Base-by-base conservation (phyloP, 306 rosid genomes). In the Purshia tridentata region DNA sequence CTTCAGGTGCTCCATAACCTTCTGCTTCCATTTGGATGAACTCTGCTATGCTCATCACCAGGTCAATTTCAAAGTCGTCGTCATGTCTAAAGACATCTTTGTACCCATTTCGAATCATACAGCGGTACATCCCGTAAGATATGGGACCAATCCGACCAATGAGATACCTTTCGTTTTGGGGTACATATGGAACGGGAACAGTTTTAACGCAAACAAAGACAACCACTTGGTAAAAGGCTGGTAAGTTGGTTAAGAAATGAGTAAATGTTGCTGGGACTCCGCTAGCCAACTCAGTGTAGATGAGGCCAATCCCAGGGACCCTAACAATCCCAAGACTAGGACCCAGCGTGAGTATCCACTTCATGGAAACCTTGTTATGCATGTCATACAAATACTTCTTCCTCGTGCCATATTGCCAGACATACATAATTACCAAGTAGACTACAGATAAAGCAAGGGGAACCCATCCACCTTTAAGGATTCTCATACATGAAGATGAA, bases 11-110 rank as follows among this genome's bases (percentile, higher is more conserved):
- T 67, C 84, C 86, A 59, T 73, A 84, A 71, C 98, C 94, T 76
- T 90, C 98, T 15, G 98, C 88, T 81, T 92, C 98, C 87, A 92
- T 76, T 80, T 92, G 98, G 81, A 91, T 89, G 87, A 88, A 91
- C 81, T 91, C 97, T 23, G 92, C 92, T 78, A 91, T 83, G 85
- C 96, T 95, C 94, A 91, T 91, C 77, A 95, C 90, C 67, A 91
- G 79, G 49, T 88, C 92, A 79, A 84, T 91, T 83, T 95, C 99
- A 74, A 90, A 91, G 81, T 95, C 96, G 49, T 77, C 87, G 52
- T 85, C 96, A 42, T 73, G 76, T 66, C 46, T 86, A 63, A 77
- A 80, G 42, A 82, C 81, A 51, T 91, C 97, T 76, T 87, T 95
- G 81, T 90, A 90, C 52, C 99, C 98, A 82, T 88, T 87, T 73